Base-by-base conservation (phyloP, 805 yeast species). In the Lipomyces starkeyi region DNA sequence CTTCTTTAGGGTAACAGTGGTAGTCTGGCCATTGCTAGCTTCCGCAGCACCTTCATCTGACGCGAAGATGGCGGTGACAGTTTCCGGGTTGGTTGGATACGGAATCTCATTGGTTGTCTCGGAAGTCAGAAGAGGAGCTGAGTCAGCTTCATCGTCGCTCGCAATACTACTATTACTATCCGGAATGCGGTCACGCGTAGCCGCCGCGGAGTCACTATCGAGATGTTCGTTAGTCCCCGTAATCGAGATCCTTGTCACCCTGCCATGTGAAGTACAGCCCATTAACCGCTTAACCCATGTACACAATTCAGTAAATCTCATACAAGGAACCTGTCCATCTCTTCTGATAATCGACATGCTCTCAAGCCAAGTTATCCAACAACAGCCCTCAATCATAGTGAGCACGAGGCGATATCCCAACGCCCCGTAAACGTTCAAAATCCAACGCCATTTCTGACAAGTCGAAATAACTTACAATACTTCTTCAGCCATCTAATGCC, bases 71-170 rank as follows among this genome's bases (percentile, higher is more conserved):
- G 67, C 71, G 29, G 55, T 60, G 53, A 69, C 70, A n/a, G 70
- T 59, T 11, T 59, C 68, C 3, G 66, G 71, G 58, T 69, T 37
- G 5, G 62, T 32, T 5, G 71, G 69, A 34, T 58, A 64, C 25
- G 71, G 72, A 52, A 63, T 60, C 57, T 68, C 71, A 59, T 62
- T 63, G 4, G 67, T 64, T 49, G 69, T 63, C 43, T 57, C 61
- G 5, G 71, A 52, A 3, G 71, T 61, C 25, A 69, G 58, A 32
- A 69, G 67, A 43, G 71, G 71, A 27, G 71, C 71, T 11, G 65
- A 47, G 56, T 68, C 71, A 37, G 60, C 65, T 32, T 65, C 71
- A 53, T 68, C 71, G 58, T 68, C 71, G 52, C 71, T 68, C 49
- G 69, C 69, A 25, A 68, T 59, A 34, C 65, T 65, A 63, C 64